These are phyloP conservation scores for Kazachstania africana DNA, from an alignment of 805 yeast genomes.

Conservation along the genomic window DNA sequence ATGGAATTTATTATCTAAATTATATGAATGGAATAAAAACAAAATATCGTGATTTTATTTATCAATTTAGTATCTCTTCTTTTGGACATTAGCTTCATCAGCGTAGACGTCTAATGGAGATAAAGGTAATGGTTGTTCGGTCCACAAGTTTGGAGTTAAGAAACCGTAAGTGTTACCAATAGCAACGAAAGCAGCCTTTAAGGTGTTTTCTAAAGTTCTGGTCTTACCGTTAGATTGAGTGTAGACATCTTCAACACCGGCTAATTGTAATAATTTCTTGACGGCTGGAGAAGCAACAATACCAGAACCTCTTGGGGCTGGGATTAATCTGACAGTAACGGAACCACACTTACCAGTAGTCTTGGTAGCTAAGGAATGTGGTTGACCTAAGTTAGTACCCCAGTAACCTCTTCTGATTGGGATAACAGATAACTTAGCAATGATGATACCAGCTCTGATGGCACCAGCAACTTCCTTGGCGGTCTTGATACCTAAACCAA, in stretches of 20 bases:
- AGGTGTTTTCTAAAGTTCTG: conserved; percentile 99
- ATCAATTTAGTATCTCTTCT: conserved; percentile 57
- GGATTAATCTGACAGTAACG: conserved; percentile 94
- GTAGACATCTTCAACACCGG: conserved; percentile 99
- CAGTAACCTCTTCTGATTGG: conserved; percentile 99
- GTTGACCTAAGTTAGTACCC: conserved; percentile 99
- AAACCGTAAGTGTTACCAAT: conserved; percentile 99
- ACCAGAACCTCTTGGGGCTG: conserved; percentile 99
- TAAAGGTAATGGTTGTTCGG: conserved; percentile 66
- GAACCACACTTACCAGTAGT: conserved; percentile 99
- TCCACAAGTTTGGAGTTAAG: conserved; percentile 99
- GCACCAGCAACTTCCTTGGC: conserved; percentile 99
- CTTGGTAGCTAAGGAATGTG: conserved; percentile 97
- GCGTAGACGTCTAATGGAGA: conserved; percentile 94
- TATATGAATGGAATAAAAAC: too few species aligned
- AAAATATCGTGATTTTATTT: too few species aligned
- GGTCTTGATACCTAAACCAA: conserved; percentile 99
- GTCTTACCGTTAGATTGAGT: conserved; percentile 98
- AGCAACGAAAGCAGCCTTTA: conserved; percentile 98
- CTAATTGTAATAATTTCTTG: conserved; percentile 96
- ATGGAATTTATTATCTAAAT: too few species aligned
- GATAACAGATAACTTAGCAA: conserved; percentile 96
- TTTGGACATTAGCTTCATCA: conserved; percentile 64
- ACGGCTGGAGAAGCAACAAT: conserved; percentile 99
- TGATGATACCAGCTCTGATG: conserved; percentile 98